Evolutionary conservation across 1,139 yeast species (phyloP), one percentile per base, ranked within the genome.

Genomic region (Geotrichum phurueaensis): DNA sequence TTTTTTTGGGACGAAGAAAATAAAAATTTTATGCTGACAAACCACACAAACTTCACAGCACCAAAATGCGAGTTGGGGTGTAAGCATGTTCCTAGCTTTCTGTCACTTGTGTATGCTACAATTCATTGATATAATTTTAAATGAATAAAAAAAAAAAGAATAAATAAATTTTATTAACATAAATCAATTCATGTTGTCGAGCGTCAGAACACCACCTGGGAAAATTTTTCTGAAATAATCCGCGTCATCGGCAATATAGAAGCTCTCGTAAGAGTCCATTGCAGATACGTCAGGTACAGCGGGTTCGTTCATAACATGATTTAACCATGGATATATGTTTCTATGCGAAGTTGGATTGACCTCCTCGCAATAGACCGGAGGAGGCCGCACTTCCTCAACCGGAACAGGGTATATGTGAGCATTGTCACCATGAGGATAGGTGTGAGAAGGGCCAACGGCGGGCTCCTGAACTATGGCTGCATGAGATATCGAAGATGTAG

Each of bases 261-360:
- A 58, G 47, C 60, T 58, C 31, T 58, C 58, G 51, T 58, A 58
- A 13, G 56, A 54, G 20, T 58, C 60, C 60, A 58, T 58, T 3
- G 60, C 18, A 15, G 39, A 43, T 12, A 39, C 23, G 13, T 53
- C 56, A 39, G 47, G 47, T 39, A 39, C 20, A 5, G 18, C 5
- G 18, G 20, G 47, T 18, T 39, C 47, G 20, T n/a, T 39, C 47
- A 39, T n/a, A 39, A 39, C 47, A 39, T 39, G 20, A 15, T 33
- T 33, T n/a, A 33, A 33, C 39, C 39, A 33, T 33, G 20, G 20
- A 13, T 39, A 39, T 12, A 39, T 15, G 47, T 15, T 39, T 39
- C 20, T 39, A 15, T 39, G 20, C 6, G 20, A 7, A 39, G 5
- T 39, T 7, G 47, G n/a, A 39, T n/a, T 39, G 47, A 3, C 20